phyloP scores from a whole-genome alignment of 2,329 filamentous ascomycete species.

The Xylariales sp. region DNA sequence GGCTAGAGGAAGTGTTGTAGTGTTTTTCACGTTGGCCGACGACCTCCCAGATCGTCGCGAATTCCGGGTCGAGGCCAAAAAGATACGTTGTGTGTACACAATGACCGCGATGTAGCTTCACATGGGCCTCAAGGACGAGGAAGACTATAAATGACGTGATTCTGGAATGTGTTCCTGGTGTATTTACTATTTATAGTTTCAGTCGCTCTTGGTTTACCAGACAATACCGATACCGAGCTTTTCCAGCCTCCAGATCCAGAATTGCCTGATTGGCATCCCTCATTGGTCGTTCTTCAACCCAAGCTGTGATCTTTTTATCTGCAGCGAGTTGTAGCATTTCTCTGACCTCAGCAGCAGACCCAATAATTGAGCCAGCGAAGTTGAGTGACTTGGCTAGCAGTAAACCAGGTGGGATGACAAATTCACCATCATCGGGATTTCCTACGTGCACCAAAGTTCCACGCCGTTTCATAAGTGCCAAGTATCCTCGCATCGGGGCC shows the following conservation, averaged over 20 bases:
- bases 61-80: conserved; percentile 23
- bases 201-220: conserved; percentile 7
- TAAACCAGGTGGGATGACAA: conserved; percentile 10
- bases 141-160: no score
- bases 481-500: conserved; percentile 55
- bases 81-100: conserved; percentile 28
- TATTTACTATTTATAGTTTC: conserved; percentile 3
- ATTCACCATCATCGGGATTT: conserved; percentile 46
- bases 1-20: conserved; percentile 22
- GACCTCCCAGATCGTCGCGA: conserved; percentile 24
- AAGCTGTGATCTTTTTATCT: conserved; percentile 41
- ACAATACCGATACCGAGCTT: conserved; percentile 11
- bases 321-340: conserved; percentile 47
- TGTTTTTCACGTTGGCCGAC: conserved; percentile 23
- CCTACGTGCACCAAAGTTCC: conserved; percentile 61
- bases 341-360: conserved; percentile 41
- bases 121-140: no score
- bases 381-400: conserved; percentile 42
- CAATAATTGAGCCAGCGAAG: conserved; percentile 37
- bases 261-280: conserved; percentile 11
- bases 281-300: conserved; percentile 24
- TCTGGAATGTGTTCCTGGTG: no score
- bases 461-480: conserved; percentile 51
- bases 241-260: conserved; percentile 8
- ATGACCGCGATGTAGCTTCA: conserved; percentile 13